phyloP scores from a whole-genome alignment of 805 yeast species.

The Starmerella kuoi region DNA sequence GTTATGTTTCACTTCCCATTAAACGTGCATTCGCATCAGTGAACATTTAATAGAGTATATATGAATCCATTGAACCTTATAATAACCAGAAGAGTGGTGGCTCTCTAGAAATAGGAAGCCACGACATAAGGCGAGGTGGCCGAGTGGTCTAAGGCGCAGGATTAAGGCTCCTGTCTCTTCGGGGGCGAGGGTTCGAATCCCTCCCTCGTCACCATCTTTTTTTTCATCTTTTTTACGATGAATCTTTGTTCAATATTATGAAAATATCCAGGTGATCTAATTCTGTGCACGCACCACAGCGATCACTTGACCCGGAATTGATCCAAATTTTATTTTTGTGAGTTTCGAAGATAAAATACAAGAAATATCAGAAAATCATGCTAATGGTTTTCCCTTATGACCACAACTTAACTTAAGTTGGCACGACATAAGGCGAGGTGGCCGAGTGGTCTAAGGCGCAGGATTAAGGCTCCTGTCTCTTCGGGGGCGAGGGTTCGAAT shows the following conservation, averaged over 20 bases:
- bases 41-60: too few species aligned
- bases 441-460: slow-evolving; percentile 25
- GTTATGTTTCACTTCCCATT: too few species aligned
- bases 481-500: slow-evolving; percentile 24
- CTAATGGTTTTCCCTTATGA: too few species aligned
- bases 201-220: slow-evolving; percentile 22
- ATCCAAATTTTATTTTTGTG: too few species aligned
- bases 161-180: slow-evolving; percentile 24
- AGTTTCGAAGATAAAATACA: too few species aligned
- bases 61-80: not conserved
- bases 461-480: slow-evolving; percentile 24
- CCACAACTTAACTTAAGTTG: not conserved
- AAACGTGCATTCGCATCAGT: too few species aligned
- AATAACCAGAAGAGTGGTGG: not conserved
- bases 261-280: not conserved
- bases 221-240: slow-evolving; percentile 1
- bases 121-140: slow-evolving; percentile 19
- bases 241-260: not conserved
- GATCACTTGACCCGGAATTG: too few species aligned
- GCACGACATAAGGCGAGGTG: slow-evolving; percentile 18
- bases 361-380: too few species aligned
- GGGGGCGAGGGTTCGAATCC: slow-evolving; percentile 24
- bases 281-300: too few species aligned
- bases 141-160: slow-evolving; percentile 25
- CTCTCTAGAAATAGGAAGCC: not conserved